Percentiles rank a stretch among this genome's conserved stretches.
Evolutionary conservation across 768 basidiomycete genomes (phyloP).

Genomic region (Mycena vulgaris): DNA sequence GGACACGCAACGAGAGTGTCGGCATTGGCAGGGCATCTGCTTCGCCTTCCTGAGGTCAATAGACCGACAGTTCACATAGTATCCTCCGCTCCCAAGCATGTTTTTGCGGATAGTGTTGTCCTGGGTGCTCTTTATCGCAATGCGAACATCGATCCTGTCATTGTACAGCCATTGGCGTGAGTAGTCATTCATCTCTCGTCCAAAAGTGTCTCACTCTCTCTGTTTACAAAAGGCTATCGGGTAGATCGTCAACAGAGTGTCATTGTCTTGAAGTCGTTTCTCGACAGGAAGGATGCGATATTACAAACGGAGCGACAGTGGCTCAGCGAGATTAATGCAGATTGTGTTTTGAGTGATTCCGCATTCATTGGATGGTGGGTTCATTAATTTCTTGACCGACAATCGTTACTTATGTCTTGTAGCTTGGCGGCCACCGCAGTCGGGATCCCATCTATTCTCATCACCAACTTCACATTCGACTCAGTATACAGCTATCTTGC

Average conservation of each 20-base stretch:
- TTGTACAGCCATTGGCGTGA: slow-evolving; percentile 86
- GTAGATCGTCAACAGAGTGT: slow-evolving; percentile 83
- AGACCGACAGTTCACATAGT: slow-evolving; percentile 72
- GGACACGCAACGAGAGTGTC: slow-evolving; percentile 90
- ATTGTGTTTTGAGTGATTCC: slow-evolving; percentile 82
- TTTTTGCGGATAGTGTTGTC: slow-evolving; percentile 76
- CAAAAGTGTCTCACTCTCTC: slow-evolving; percentile 20
- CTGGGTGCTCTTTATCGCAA: slow-evolving; percentile 77
- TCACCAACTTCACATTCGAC: slow-evolving; percentile 91
- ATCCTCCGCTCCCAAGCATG: slow-evolving; percentile 81
- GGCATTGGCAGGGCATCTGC: slow-evolving; percentile 75
- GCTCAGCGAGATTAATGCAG: slow-evolving; percentile 65
- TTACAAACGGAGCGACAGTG: slow-evolving; percentile 71
- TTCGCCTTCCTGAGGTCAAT: slow-evolving; percentile 56
- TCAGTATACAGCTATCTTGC: slow-evolving; percentile 86
- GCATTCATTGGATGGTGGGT: slow-evolving; percentile 84
- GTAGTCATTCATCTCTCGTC: slow-evolving; percentile 40
- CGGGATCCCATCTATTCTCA: slow-evolving; percentile 77
- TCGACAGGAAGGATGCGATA: slow-evolving; percentile 67
- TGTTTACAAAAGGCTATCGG: slow-evolving; percentile 65
- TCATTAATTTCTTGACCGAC: not conserved
- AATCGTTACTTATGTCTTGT: not conserved
- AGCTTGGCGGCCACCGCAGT: slow-evolving; percentile 78
- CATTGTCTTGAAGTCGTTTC: slow-evolving; percentile 71
- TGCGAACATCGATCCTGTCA: slow-evolving; percentile 84